Percentiles rank a stretch among this genome's conserved stretches.
phyloP scores from a whole-genome alignment of 352 stramenopile species.

The Globisporangium rhizosaccharum region DNA sequence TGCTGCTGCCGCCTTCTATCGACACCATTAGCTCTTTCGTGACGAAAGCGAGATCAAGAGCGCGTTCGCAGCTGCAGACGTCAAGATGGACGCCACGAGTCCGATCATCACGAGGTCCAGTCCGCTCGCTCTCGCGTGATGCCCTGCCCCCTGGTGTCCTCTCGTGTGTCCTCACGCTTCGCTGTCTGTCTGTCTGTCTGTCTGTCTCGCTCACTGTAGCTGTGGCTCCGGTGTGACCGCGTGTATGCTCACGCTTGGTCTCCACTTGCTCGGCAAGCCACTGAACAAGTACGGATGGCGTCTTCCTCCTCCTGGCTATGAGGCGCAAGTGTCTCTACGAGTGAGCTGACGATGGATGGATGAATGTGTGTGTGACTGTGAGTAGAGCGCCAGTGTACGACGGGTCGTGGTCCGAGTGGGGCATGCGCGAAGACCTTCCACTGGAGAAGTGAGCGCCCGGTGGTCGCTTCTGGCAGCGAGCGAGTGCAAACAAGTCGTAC shows the following conservation, averaged over 20 bases:
- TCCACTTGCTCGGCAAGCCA: slow-evolving; percentile 60
- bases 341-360: not conserved
- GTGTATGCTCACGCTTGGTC: slow-evolving; percentile 53
- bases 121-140: too few species aligned
- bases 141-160: not conserved
- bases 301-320: not conserved
- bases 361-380: not conserved
- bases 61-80: slow-evolving; percentile 67
- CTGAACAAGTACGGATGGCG: slow-evolving; percentile 48
- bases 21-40: slow-evolving; percentile 45
- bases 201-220: slow-evolving; percentile 17
- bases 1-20: not conserved
- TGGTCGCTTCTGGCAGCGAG: too few species aligned
- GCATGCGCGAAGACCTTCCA: slow-evolving; percentile 49
- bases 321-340: not conserved
- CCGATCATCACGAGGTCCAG: slow-evolving; percentile 66
- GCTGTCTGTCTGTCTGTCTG: not conserved
- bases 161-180: too few species aligned
- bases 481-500: too few species aligned
- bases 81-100: slow-evolving; percentile 50
- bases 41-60: slow-evolving; percentile 69
- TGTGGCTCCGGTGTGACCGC: slow-evolving; percentile 74
- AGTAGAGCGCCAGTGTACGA: slow-evolving; percentile 81
- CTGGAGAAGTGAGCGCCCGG: slow-evolving; percentile 22
- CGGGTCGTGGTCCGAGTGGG: slow-evolving; percentile 88